Evolutionary conservation across 352 stramenopile species (phyloP), one percentile per base, ranked within the genome.

Genomic region (Globisporangium okanoganense): DNA sequence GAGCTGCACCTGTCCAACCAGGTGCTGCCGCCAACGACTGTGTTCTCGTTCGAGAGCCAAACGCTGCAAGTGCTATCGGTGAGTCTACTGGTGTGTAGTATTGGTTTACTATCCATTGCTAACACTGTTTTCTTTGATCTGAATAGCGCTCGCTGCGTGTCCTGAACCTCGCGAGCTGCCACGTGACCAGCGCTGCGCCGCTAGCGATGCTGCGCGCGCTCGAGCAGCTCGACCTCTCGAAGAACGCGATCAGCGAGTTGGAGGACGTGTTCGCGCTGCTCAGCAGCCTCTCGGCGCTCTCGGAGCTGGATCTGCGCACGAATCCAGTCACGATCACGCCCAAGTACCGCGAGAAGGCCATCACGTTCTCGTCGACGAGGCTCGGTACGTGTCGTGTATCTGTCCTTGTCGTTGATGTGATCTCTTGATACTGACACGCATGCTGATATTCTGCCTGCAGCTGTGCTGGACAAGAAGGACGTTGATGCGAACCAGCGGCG

Each of bases 1-100:
- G 81, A 92, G 35, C 70, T 92, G 13, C 78, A 90, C 47, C 55
- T 92, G 31, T 78, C 75, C 25, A 89, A 90, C 59, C 83, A 92
- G 56, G 53, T 40, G 4, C 47, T 88, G 18, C n/a, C 68, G 0
- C 41, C 64, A 2, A 50, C 55, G 12, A 33, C 54, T 1, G 10
- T 57, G 7, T 90, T 89, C 40, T 73, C 68, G 5, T 87, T 88
- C 35, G 73, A 90, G 18, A 56, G 66, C 5, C 56, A 71, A 16
- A 73, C 73, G 9, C 71, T 92, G 14, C 61, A 61, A 25, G 57
- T 71, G 4, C 54, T 88, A 14, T 70, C 70, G 51, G 76, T 92
- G 10, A 24, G 44, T 43, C 45, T 10, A 31, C 6, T 45, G 10
- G 13, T 53, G 18, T 50, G n/a, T 33, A 7, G 6, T 14, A n/a